Conservation (phyloP, 768 basidiomycete genomes). For the Leccinum obscurum region DNA sequence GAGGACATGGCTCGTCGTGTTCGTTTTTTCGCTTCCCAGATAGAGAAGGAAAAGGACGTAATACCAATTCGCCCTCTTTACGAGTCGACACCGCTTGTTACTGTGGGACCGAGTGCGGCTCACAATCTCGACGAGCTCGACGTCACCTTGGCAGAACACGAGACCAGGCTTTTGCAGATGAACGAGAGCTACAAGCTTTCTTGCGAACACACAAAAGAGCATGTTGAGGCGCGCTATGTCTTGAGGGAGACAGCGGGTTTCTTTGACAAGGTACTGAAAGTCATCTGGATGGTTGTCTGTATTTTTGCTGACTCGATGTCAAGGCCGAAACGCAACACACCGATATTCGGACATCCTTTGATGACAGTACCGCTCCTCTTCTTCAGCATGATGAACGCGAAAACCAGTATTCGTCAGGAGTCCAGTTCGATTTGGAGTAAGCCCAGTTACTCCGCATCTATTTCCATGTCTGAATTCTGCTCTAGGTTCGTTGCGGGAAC, state of each 20-base stretch:
- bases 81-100: slow-evolving; percentile 84
- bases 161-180: slow-evolving; percentile 83
- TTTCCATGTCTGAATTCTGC: slow-evolving; percentile 1
- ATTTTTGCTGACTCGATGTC: slow-evolving; percentile 9
- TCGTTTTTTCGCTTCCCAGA: slow-evolving; percentile 85
- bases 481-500: slow-evolving; percentile 92
- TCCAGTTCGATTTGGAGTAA: slow-evolving; percentile 88
- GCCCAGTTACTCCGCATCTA: slow-evolving; percentile 23
- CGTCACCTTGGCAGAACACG: slow-evolving; percentile 82
- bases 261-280: slow-evolving; percentile 71
- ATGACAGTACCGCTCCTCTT: slow-evolving; percentile 88
- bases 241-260: slow-evolving; percentile 94
- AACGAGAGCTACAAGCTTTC: slow-evolving; percentile 90
- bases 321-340: slow-evolving; percentile 78
- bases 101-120: slow-evolving; percentile 88
- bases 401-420: slow-evolving; percentile 50
- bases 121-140: slow-evolving; percentile 95
- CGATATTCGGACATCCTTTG: slow-evolving; percentile 86
- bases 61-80: slow-evolving; percentile 82
- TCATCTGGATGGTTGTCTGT: slow-evolving; percentile 4
- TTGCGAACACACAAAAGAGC: slow-evolving; percentile 80
- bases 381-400: slow-evolving; percentile 90
- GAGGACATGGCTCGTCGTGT: slow-evolving; percentile 96
- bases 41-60: slow-evolving; percentile 80
- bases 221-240: slow-evolving; percentile 93